Evolutionary conservation across 2,329 filamentous ascomycete genomes (phyloP).

Genomic region (Colletotrichum costaricense): DNA sequence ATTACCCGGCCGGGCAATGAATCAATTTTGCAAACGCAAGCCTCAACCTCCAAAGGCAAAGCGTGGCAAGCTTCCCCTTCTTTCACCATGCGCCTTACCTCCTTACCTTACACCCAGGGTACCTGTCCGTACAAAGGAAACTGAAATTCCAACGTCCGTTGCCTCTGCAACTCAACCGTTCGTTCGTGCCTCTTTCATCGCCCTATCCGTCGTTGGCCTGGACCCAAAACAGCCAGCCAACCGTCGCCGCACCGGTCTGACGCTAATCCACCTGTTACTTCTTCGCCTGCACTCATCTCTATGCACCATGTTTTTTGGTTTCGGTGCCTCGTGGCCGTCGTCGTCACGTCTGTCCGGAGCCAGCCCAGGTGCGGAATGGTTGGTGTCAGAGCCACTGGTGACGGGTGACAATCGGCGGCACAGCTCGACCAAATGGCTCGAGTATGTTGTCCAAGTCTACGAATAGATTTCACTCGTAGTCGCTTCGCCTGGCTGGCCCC

Average conservation of each 20-base stretch:
- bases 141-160: background rate
- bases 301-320: background rate
- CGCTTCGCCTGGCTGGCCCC: background rate
- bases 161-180: background rate
- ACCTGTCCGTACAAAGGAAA: background rate
- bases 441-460: slow-evolving; percentile 6
- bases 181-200: background rate
- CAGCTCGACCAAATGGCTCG: background rate
- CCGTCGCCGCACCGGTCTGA: background rate
- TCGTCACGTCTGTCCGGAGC: background rate
- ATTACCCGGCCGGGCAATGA: slow-evolving; percentile 23
- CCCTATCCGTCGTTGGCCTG: background rate
- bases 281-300: background rate
- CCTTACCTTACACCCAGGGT: background rate
- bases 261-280: background rate
- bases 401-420: slow-evolving; percentile 26
- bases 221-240: background rate
- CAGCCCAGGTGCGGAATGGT: slow-evolving; percentile 23
- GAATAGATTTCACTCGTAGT: background rate
- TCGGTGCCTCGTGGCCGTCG: slow-evolving; percentile 5
- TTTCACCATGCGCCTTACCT: too few relatives aligned
- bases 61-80: too few relatives aligned
- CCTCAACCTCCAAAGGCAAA: background rate
- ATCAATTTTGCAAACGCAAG: background rate
- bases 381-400: slow-evolving; percentile 7